Conservation (phyloP, 2,329 filamentous ascomycete genomes). For the Graphiopsis chlorocephala region DNA sequence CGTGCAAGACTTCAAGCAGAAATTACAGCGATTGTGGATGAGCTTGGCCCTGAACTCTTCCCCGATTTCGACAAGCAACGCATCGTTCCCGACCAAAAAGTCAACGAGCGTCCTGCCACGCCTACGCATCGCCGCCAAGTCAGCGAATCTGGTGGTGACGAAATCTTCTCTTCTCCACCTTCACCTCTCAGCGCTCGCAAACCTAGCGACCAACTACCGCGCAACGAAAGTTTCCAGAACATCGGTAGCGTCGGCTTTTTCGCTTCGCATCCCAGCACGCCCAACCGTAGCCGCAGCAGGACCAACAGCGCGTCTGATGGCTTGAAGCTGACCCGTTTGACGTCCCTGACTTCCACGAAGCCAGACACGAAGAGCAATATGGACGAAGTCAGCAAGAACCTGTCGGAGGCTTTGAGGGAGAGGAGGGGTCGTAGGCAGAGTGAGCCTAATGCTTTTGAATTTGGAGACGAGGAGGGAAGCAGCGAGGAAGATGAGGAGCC, state of each 20-base stretch:
- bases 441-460: slow-evolving; percentile 30
- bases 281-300: slow-evolving; percentile 68
- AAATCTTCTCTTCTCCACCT: slow-evolving; percentile 28
- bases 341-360: slow-evolving; percentile 55
- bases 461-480: slow-evolving; percentile 22
- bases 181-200: slow-evolving; percentile 16
- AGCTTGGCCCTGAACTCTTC: slow-evolving; percentile 91
- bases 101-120: slow-evolving; percentile 23
- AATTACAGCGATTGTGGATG: slow-evolving; percentile 91
- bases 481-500: slow-evolving; percentile 21
- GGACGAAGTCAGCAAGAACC: slow-evolving; percentile 79
- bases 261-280: slow-evolving; percentile 79
- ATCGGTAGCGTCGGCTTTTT: slow-evolving; percentile 86
- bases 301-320: slow-evolving; percentile 45
- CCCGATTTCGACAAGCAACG: slow-evolving; percentile 85
- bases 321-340: slow-evolving; percentile 22
- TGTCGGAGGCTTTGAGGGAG: slow-evolving; percentile 80
- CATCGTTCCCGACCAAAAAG: slow-evolving; percentile 56
- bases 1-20: slow-evolving; percentile 73
- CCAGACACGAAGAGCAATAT: slow-evolving; percentile 52
- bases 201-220: slow-evolving; percentile 59
- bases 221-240: slow-evolving; percentile 92
- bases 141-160: slow-evolving; percentile 19
- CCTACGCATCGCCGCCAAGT: slow-evolving; percentile 25
- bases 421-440: slow-evolving; percentile 60